Evolutionary conservation across 768 basidiomycete genomes (phyloP).

Genomic region (Tulasnella sp.): DNA sequence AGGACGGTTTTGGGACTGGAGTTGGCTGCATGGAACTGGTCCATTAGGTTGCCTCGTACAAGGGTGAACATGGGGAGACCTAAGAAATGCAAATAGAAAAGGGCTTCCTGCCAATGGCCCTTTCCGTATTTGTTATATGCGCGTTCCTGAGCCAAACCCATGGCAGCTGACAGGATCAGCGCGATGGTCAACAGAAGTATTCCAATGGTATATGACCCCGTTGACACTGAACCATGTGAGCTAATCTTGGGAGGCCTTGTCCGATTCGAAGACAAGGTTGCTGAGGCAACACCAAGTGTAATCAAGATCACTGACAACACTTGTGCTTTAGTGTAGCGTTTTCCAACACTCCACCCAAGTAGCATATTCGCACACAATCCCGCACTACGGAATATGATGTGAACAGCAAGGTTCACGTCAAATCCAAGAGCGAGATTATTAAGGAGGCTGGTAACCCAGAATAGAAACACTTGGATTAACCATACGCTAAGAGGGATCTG

Average conservation of each 20-base stretch:
- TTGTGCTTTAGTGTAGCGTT: slow-evolving; percentile 54
- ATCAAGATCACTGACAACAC: slow-evolving; percentile 66
- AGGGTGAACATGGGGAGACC: slow-evolving; percentile 65
- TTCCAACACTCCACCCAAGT: slow-evolving; percentile 57
- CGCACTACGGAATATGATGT: slow-evolving; percentile 88
- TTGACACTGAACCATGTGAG: background rate
- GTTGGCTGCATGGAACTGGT: slow-evolving; percentile 35
- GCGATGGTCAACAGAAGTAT: slow-evolving; percentile 63
- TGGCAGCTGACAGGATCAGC: slow-evolving; percentile 62
- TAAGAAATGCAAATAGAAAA: slow-evolving; percentile 84
- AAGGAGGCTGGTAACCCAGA: slow-evolving; percentile 63
- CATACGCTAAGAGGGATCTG: slow-evolving; percentile 62
- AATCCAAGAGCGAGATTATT: slow-evolving; percentile 90
- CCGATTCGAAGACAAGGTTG: slow-evolving; percentile 52
- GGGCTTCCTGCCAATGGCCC: slow-evolving; percentile 66
- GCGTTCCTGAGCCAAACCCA: slow-evolving; percentile 77
- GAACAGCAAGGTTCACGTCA: slow-evolving; percentile 77
- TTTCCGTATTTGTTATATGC: slow-evolving; percentile 44
- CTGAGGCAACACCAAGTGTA: slow-evolving; percentile 62
- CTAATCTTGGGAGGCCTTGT: background rate
- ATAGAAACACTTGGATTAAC: slow-evolving; percentile 66
- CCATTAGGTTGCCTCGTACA: slow-evolving; percentile 38
- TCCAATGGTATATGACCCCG: slow-evolving; percentile 50
- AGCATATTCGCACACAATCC: slow-evolving; percentile 75
- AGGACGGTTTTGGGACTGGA: slow-evolving; percentile 27